phyloP scores from a whole-genome alignment of 768 basidiomycete species.

The Podaxis sp. region DNA sequence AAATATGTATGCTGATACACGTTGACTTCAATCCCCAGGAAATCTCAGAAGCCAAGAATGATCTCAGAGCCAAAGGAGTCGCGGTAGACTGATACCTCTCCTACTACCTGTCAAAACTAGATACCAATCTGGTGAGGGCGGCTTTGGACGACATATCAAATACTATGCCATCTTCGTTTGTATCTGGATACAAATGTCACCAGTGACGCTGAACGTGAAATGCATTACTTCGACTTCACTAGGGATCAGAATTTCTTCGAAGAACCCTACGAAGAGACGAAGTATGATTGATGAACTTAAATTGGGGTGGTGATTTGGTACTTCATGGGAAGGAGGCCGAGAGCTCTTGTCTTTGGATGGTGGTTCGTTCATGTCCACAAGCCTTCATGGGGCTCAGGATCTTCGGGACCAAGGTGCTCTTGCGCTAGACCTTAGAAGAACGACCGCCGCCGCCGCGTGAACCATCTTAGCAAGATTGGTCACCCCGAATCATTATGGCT shows the following conservation, averaged over 20 bases:
- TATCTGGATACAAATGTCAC: slow-evolving; percentile 2
- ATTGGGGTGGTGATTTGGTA: slow-evolving; percentile 11
- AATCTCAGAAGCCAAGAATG: slow-evolving; percentile 52
- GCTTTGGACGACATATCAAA: background rate
- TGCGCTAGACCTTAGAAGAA: background rate
- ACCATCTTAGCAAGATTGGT: background rate
- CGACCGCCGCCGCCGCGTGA: background rate
- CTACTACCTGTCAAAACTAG: background rate
- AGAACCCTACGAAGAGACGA: slow-evolving; percentile 1
- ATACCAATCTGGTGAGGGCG: background rate
- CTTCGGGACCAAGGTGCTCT: background rate
- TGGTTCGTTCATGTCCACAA: background rate
- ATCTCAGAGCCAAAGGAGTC: slow-evolving; percentile 58
- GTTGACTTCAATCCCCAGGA: slow-evolving; percentile 42
- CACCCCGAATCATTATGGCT: background rate
- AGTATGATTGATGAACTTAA: slow-evolving; percentile 8
- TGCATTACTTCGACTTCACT: background rate
- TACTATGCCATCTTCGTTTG: slow-evolving; percentile 1
- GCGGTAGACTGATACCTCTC: slow-evolving; percentile 46
- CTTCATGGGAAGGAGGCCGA: slow-evolving; percentile 4
- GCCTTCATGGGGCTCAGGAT: background rate
- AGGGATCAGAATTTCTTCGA: slow-evolving; percentile 15
- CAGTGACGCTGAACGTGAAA: background rate
- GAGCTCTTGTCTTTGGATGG: background rate
- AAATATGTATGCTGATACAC: slow-evolving; percentile 8